Evolutionary conservation across 495 filamentous ascomycete species (phyloP).

Genomic region (Saxophila tyrrhenica): DNA sequence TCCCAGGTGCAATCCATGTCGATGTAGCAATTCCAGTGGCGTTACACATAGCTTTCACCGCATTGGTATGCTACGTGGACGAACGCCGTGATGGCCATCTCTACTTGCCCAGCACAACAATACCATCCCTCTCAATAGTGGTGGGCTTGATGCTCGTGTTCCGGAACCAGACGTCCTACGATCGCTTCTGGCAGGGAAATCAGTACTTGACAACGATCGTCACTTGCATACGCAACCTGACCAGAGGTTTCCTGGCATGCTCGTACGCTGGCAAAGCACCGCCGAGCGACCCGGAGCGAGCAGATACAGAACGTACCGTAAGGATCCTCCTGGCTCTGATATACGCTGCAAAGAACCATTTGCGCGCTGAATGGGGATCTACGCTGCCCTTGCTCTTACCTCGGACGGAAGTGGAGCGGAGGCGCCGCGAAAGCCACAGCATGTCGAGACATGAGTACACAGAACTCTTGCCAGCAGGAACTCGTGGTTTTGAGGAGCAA

Average conservation of each 20-base stretch:
- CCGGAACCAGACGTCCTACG: conserved; percentile 61
- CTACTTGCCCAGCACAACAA: conserved; percentile 53
- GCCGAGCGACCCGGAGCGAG: conserved; percentile 34
- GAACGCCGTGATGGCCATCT: conserved; percentile 42
- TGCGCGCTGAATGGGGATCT: conserved; percentile 61
- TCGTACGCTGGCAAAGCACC: conserved; percentile 29
- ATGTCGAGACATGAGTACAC: conserved; percentile 48
- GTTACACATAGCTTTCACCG: conserved; percentile 53
- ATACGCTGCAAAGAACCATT: conserved; percentile 65
- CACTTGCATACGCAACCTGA: conserved; percentile 52
- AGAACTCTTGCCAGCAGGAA: conserved; percentile 45
- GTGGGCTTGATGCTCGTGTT: conserved; percentile 75
- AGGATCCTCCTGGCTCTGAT: conserved; percentile 57
- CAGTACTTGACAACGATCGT: conserved; percentile 47
- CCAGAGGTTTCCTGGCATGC: conserved; percentile 43
- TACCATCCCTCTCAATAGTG: conserved; percentile 68
- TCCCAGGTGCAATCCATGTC: conserved; percentile 45
- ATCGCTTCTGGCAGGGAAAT: conserved; percentile 61
- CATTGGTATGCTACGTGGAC: conserved; percentile 53
- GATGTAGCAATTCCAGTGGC: conserved; percentile 53
- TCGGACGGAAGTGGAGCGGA: conserved; percentile 3
- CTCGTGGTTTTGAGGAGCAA: conserved; percentile 50
- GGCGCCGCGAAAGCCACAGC: conserved; percentile 18
- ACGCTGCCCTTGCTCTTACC: conserved; percentile 21
- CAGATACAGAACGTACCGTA: conserved; percentile 48